Conservation (phyloP, 1,284 basidiomycete genomes). For the Ganoderma leucocontextum region DNA sequence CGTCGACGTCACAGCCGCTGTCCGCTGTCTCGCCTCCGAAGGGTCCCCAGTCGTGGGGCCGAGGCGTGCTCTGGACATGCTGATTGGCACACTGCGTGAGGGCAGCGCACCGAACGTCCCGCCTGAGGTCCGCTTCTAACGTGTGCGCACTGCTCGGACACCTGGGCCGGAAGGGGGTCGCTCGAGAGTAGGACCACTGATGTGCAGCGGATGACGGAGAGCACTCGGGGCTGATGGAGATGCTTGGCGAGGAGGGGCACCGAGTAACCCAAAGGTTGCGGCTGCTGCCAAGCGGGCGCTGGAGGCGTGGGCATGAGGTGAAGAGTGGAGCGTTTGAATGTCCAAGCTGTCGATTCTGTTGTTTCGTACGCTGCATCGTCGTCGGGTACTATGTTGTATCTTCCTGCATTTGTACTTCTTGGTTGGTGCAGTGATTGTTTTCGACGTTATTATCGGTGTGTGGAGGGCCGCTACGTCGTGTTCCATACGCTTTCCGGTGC, state of each 20-base stretch:
- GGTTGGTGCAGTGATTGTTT: neutral
- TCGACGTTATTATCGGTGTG: too few species aligned
- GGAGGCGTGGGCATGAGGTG: conserved; percentile 39
- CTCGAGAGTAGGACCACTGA: conserved; percentile 43
- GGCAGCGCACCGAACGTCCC: conserved; percentile 61
- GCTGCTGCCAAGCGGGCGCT: too few species aligned
- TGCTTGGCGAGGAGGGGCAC: too few species aligned
- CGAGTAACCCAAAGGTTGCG: too few species aligned
- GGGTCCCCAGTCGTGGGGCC: conserved; percentile 51
- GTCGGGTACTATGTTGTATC: neutral
- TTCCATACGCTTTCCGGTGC: neutral
- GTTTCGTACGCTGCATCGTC: neutral
- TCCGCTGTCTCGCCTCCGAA: conserved; percentile 45
- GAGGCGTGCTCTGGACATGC: conserved; percentile 68
- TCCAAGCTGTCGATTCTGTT: neutral
- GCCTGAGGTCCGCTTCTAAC: conserved; percentile 75
- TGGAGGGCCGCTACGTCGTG: neutral
- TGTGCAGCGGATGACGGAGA: too few species aligned
- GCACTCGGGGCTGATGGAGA: too few species aligned
- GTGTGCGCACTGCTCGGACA: conserved; percentile 75
- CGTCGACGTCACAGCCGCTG: conserved; percentile 52
- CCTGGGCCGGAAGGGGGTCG: conserved; percentile 57
- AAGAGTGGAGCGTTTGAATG: neutral
- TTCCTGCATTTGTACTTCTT: conserved; percentile 20
- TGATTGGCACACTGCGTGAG: conserved; percentile 59